Conservation (phyloP, 2,329 filamentous ascomycete species). For the Fusarium decemcellulare region DNA sequence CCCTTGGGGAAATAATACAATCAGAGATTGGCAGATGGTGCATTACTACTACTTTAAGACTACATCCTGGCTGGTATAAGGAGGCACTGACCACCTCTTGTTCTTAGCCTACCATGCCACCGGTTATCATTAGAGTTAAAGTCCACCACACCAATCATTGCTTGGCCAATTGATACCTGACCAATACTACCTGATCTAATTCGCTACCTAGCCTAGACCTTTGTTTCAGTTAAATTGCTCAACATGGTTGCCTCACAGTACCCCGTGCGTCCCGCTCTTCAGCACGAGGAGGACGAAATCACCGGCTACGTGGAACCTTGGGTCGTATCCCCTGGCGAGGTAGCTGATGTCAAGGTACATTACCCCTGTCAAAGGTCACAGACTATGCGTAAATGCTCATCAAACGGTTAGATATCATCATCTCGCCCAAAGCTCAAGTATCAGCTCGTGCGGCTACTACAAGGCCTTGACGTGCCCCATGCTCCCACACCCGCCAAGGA, state of each 20-base stretch:
- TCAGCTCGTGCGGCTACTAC: conserved; percentile 7
- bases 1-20: background rate
- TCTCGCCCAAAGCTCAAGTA: conserved; percentile 10
- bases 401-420: background rate
- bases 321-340: background rate
- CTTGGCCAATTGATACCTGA: too few species aligned
- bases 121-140: too few species aligned
- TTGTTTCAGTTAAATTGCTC: background rate
- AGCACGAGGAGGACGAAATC: conserved; percentile 15
- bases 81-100: background rate
- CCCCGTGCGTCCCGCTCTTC: background rate
- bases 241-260: conserved; percentile 2
- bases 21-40: fast-evolving
- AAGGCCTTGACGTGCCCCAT: conserved; percentile 17
- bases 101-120: background rate
- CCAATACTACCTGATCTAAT: too few species aligned
- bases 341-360: background rate
- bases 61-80: background rate
- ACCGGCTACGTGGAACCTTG: conserved; percentile 24
- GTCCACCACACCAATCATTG: background rate
- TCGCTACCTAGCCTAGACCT: background rate
- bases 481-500: conserved; percentile 15
- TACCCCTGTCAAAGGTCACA: fast-evolving
- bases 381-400: background rate
- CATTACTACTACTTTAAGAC: background rate